These are phyloP conservation scores for Triticum urartu DNA, from an alignment of 176 grass and related monocot species.

Conservation along the genomic window DNA sequence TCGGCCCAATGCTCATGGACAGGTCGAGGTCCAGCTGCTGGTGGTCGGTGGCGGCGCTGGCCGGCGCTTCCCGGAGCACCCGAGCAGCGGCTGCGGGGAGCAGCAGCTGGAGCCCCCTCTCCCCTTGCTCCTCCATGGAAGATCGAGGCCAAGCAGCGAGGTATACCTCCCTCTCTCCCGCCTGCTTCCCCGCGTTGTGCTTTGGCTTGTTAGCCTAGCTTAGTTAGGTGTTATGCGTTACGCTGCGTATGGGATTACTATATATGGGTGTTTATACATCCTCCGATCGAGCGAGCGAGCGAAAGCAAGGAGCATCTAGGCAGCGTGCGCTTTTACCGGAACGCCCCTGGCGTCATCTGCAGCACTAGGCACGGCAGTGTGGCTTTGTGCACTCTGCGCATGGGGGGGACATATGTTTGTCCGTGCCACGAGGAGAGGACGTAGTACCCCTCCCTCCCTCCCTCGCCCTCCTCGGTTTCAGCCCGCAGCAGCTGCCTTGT, in stretches of 20 bases:
- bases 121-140: conserved; percentile 66
- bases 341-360: not conserved
- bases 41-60: conserved; percentile 7
- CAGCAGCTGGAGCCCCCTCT: conserved; percentile 62
- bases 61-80: not conserved
- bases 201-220: conserved; percentile 1
- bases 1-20: conserved; percentile 64
- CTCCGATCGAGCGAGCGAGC: too few species aligned
- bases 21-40: conserved; percentile 70
- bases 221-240: conserved; percentile 13
- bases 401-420: conserved; percentile 7
- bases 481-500: not conserved
- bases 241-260: not conserved
- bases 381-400: conserved; percentile 1
- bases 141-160: not conserved
- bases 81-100: conserved; percentile 33
- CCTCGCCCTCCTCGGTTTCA: conserved; percentile 22
- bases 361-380: not conserved
- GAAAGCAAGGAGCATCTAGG: not conserved
- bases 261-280: conserved; percentile 24
- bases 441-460: not conserved
- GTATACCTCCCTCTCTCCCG: not conserved
- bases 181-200: not conserved
- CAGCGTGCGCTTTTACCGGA: conserved; percentile 19
- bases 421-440: not conserved